Evolutionary conservation across 257 asterid genomes (phyloP).

Genomic region (Nicotiana benthamiana): DNA sequence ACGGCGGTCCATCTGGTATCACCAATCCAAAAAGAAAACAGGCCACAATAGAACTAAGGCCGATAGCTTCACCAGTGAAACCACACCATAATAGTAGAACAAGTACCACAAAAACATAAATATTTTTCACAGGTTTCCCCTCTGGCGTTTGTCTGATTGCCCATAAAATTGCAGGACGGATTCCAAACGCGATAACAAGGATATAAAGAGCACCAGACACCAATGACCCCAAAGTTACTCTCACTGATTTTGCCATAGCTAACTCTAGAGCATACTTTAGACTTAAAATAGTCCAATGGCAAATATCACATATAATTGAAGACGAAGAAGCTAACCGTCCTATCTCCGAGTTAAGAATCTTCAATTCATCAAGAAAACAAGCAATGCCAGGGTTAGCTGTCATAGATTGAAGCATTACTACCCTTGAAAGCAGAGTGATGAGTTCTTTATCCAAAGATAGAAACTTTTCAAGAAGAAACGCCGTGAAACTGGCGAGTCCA

Average conservation of each 20-base stretch:
- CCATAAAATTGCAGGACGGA: conserved; percentile 62
- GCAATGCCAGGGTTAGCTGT: conserved; percentile 59
- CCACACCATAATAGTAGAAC: conserved; percentile 31
- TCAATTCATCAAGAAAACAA: conserved; percentile 57
- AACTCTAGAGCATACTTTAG: conserved; percentile 26
- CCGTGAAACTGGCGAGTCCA: conserved; percentile 35
- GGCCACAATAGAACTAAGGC: conserved; percentile 41
- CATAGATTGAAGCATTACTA: conserved; percentile 45
- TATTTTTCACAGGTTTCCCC: conserved; percentile 45
- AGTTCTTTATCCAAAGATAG: conserved; percentile 34
- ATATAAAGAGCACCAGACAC: conserved; percentile 25
- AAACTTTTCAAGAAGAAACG: conserved; percentile 33
- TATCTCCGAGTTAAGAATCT: conserved; percentile 59
- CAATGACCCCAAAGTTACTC: conserved; percentile 23
- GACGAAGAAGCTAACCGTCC: conserved; percentile 66
- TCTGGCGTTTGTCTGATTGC: conserved; percentile 47
- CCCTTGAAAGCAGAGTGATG: conserved; percentile 27
- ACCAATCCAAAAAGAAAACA: conserved; percentile 45
- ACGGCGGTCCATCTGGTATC: conserved; percentile 62
- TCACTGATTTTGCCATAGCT: conserved; percentile 22
- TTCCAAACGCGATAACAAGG: conserved; percentile 22
- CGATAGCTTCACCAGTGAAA: conserved; percentile 45
- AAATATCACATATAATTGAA: conserved; percentile 45
- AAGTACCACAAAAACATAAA: conserved; percentile 27
- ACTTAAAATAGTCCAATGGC: conserved; percentile 36